Percentiles rank a stretch among this genome's conserved stretches.
Conservation (phyloP, 371 early-diverging fungal genomes). For the Gilbertella persicaria region DNA sequence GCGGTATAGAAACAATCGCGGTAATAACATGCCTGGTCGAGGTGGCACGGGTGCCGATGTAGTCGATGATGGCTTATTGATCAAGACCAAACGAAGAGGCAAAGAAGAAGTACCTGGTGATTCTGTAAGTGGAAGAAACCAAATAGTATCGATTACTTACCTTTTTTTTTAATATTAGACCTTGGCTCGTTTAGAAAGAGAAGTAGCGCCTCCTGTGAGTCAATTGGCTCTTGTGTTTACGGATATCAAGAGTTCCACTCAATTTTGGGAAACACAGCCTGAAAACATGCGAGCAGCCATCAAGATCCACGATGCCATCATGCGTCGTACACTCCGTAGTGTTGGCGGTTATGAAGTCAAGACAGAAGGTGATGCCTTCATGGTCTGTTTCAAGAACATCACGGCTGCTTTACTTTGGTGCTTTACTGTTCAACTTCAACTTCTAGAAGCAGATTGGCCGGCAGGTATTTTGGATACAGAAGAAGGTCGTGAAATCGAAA, state of each 20-base stretch:
- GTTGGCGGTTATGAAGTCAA: conserved; percentile 97
- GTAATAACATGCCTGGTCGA: conserved; percentile 26
- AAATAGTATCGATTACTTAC: background rate
- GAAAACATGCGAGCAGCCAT: conserved; percentile 89
- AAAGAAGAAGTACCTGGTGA: conserved; percentile 57
- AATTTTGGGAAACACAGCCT: conserved; percentile 89
- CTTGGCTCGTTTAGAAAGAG: conserved; percentile 71
- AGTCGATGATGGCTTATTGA: conserved; percentile 26
- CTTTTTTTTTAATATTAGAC: conserved; percentile 28
- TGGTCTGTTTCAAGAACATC: conserved; percentile 91
- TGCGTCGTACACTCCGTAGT: conserved; percentile 81
- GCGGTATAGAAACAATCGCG: conserved; percentile 30
- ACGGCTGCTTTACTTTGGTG: conserved; percentile 90
- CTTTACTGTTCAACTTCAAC: conserved; percentile 81
- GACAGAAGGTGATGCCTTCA: conserved; percentile 97
- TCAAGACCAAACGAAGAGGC: conserved; percentile 42
- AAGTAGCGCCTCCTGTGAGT: conserved; percentile 86
- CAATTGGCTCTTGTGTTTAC: conserved; percentile 92
- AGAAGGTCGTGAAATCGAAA: conserved; percentile 79
- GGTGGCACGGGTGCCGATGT: conserved; percentile 16
- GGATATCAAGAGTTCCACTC: conserved; percentile 93
- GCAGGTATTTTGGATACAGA: conserved; percentile 80
- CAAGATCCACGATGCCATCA: conserved; percentile 84
- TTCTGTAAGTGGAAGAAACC: conserved; percentile 34
- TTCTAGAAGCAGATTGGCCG: conserved; percentile 91